Percentiles rank a stretch among this genome's conserved stretches.
Evolutionary conservation across 2,329 filamentous ascomycete species (phyloP).

Genomic region (Teratosphaeria epicoccoides): DNA sequence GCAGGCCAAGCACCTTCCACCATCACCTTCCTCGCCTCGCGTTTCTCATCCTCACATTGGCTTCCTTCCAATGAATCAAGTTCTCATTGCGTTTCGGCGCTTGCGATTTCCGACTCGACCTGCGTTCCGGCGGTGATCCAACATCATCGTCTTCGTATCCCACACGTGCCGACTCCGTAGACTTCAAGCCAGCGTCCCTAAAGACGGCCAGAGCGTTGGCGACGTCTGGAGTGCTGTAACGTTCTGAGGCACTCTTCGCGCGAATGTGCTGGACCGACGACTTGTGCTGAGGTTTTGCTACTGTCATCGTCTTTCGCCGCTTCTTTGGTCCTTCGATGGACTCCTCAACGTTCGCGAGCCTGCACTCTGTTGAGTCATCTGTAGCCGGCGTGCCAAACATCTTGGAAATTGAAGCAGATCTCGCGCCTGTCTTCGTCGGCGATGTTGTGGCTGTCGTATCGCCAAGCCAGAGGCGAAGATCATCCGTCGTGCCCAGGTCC

Average conservation of each 20-base stretch:
- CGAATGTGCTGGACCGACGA: not conserved
- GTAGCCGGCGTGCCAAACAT: constrained; percentile 1
- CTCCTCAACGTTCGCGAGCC: not conserved
- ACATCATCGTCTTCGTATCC: not conserved
- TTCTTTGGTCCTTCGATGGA: not conserved
- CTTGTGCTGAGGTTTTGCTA: not conserved
- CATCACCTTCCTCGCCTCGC: not conserved
- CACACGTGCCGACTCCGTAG: not conserved
- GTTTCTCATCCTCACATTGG: constrained; percentile 1
- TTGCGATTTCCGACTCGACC: not conserved
- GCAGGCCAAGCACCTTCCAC: not conserved
- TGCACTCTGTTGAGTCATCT: not conserved
- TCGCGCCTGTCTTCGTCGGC: not conserved
- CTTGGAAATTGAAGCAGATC: not conserved
- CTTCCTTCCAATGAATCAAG: constrained; percentile 2
- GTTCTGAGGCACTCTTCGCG: not conserved
- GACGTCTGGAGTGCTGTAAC: not conserved
- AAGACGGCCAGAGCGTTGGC: not conserved
- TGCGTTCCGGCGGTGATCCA: not conserved
- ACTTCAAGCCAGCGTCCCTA: not conserved
- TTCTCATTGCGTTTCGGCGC: not conserved
- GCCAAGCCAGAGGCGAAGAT: not conserved
- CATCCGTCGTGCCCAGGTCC: not conserved
- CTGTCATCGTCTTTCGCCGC: not conserved
- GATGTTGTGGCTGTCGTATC: not conserved